Conservation (phyloP, 805 yeast genomes). For the Metschnikowia drakensbergensis region DNA sequence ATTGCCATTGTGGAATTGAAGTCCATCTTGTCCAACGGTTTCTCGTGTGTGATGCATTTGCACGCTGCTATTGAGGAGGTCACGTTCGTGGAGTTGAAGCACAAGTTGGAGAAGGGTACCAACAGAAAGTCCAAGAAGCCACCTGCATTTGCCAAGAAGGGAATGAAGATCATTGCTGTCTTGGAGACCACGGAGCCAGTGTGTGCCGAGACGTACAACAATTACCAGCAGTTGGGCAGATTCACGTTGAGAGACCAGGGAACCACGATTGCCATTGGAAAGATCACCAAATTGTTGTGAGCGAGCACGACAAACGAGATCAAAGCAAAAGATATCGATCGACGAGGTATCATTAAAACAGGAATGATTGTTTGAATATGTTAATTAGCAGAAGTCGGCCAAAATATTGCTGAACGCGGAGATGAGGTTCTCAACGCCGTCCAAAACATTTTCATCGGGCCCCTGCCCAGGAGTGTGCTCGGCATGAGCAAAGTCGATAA, state of each 20-base stretch:
- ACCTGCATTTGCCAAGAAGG: conserved; percentile 97
- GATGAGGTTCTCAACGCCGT: conserved; percentile 66
- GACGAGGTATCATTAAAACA: no score
- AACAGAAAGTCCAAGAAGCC: conserved; percentile 95
- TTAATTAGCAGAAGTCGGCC: background rate
- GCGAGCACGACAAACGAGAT: background rate
- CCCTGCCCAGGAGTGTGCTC: conserved; percentile 57
- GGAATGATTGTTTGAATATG: no score
- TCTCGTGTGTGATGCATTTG: conserved; percentile 96
- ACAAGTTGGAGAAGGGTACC: conserved; percentile 93
- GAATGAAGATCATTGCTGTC: conserved; percentile 95
- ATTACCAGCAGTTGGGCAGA: conserved; percentile 95
- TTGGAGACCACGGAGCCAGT: conserved; percentile 83
- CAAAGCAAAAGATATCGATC: background rate
- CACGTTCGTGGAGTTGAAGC: conserved; percentile 71
- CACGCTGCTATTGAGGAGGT: conserved; percentile 99
- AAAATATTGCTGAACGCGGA: conserved; percentile 31
- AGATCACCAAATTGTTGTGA: conserved; percentile 77
- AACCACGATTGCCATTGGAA: conserved; percentile 96
- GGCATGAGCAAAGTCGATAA: conserved; percentile 93
- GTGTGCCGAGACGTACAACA: conserved; percentile 88
- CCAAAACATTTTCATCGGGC: conserved; percentile 64
- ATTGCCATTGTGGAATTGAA: conserved; percentile 95
- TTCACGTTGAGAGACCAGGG: conserved; percentile 99
- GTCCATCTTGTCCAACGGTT: conserved; percentile 91